These are phyloP conservation scores for Cryptosporidium sp. DNA, from an alignment of 169 alveolate genomes.

Conservation along the genomic window DNA sequence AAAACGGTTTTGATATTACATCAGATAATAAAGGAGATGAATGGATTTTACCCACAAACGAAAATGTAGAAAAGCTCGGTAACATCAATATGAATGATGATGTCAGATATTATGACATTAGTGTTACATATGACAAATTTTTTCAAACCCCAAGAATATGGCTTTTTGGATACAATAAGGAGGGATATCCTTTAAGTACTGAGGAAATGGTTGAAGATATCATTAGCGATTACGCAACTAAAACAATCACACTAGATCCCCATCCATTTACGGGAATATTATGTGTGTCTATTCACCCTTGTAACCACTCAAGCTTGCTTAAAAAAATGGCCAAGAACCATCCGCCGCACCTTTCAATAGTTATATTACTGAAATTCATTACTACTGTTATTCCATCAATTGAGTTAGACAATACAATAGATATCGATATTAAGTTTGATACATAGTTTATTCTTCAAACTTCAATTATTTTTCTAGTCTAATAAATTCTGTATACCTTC, in stretches of 20 bases:
- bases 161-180: slow-evolving; percentile 91
- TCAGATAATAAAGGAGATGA: slow-evolving; percentile 46
- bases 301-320: slow-evolving; percentile 89
- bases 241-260: slow-evolving; percentile 93
- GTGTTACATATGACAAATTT: slow-evolving; percentile 81
- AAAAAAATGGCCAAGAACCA: slow-evolving; percentile 84
- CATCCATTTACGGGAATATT: slow-evolving; percentile 89
- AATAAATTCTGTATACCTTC: not conserved
- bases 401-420: slow-evolving; percentile 88
- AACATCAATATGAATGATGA: slow-evolving; percentile 41
- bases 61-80: slow-evolving; percentile 2
- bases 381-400: slow-evolving; percentile 90
- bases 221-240: slow-evolving; percentile 91
- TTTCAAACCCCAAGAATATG: slow-evolving; percentile 93
- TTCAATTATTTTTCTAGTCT: not conserved
- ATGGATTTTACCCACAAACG: slow-evolving; percentile 25
- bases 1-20: slow-evolving; percentile 1
- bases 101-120: slow-evolving; percentile 80
- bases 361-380: slow-evolving; percentile 85
- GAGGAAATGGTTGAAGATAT: slow-evolving; percentile 93
- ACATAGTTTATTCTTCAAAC: slow-evolving; percentile 5
- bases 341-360: slow-evolving; percentile 80
- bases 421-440: slow-evolving; percentile 74
- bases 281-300: slow-evolving; percentile 92
- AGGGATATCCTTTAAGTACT: slow-evolving; percentile 86